Evolutionary conservation across 495 filamentous ascomycete genomes (phyloP).

Genomic region (Penicillium salamii): DNA sequence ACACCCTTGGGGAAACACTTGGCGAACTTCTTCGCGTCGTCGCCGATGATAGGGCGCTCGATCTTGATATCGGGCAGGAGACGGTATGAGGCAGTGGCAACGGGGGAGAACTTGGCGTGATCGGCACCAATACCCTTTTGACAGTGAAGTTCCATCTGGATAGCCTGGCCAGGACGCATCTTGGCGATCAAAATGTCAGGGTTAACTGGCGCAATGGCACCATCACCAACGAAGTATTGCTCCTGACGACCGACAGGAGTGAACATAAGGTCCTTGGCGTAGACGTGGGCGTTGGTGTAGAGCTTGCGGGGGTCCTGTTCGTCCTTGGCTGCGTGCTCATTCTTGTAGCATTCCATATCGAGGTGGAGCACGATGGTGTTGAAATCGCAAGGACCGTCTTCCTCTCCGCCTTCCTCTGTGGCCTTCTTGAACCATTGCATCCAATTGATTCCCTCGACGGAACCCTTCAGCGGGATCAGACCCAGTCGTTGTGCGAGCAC

Average conservation of each 20-base stretch:
- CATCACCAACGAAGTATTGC: conserved; percentile 61
- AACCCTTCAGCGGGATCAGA: conserved; percentile 82
- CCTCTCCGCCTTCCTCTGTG: conserved; percentile 45
- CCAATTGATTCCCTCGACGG: conserved; percentile 68
- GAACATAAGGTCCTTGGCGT: conserved; percentile 78
- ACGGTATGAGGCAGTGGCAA: conserved; percentile 90
- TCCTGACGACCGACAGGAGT: conserved; percentile 69
- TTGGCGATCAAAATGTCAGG: conserved; percentile 95
- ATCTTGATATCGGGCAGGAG: conserved; percentile 86
- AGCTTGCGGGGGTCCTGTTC: conserved; percentile 79
- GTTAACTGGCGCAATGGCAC: conserved; percentile 70
- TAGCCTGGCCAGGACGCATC: conserved; percentile 83
- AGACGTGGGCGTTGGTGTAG: conserved; percentile 83
- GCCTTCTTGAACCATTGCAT: conserved; percentile 73
- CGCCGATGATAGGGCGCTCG: conserved; percentile 73
- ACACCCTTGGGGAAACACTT: conserved; percentile 90
- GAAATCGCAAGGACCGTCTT: conserved; percentile 57
- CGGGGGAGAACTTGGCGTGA: conserved; percentile 97
- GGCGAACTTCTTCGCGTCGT: conserved; percentile 83
- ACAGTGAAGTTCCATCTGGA: conserved; percentile 80
- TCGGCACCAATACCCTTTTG: conserved; percentile 92
- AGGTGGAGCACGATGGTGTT: conserved; percentile 78
- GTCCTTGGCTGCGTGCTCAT: conserved; percentile 60
- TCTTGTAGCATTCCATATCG: conserved; percentile 71
- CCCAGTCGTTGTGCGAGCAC: conserved; percentile 87